Evolutionary conservation across 2,329 filamentous ascomycete species (phyloP), one percentile per base, ranked within the genome.

Genomic region (Orbilia javanica): DNA sequence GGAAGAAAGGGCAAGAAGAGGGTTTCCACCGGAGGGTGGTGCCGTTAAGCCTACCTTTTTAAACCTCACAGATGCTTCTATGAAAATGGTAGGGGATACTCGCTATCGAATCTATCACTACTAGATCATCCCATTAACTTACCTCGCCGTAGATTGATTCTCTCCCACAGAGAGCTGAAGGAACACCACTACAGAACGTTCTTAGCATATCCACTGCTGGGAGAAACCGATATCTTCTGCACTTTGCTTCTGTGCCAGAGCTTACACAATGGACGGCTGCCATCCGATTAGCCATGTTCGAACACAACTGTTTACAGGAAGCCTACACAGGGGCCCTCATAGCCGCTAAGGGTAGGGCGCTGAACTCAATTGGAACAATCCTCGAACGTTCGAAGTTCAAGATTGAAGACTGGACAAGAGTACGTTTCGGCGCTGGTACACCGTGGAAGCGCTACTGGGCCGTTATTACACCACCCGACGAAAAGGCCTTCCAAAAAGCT

Each of bases 391-490:
- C 92, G 20, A 90, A 88, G 71, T 88, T 93, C 81, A 91, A 90
- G 81, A 89, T 92, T 46, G 94, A 97, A 83, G 94, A 97, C 82
- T 99, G 96, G 96, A 94, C 94, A 18, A 89, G 96, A 79, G 96
- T 99, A 64, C 89, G 96, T 76, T 99, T 99, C 82, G 96, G 96
- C 46, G 94, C 96, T 34, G 96, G 96, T 55, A 97, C 96, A 8
- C 94, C 95, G 0, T 99, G 96, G 96, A 90, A 92, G 83, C 91
- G 95, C 44, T 99, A 94, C 84, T 99, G 95, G 94, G 97, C 94
- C 84, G 94, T 98, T 67, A 92, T 98, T 73, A 89, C 90, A 5
- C 96, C 95, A 1, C 95, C 96, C 0, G 93, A 97, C 82, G 94
- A 98, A 85, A 99, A 98, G 85, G 93, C 97, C 81, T 90, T 90